phyloP scores from a whole-genome alignment of 176 grass and related monocot genomes.

The Chrysopogon serrulatus region DNA sequence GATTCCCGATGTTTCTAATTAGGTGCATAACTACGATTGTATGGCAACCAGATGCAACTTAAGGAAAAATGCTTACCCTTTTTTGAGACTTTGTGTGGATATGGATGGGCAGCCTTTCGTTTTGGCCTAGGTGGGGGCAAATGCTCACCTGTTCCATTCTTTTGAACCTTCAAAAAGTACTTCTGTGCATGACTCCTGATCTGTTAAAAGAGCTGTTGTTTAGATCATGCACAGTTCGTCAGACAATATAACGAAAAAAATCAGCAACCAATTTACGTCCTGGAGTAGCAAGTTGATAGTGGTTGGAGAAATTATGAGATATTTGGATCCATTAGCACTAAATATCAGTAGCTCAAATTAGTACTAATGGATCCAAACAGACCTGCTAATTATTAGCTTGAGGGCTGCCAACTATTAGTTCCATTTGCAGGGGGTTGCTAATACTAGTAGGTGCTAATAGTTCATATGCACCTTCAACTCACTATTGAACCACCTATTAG shows the following conservation, averaged over 20 bases:
- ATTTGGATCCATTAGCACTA: no score
- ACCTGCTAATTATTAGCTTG: no score
- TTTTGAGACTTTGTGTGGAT: slow-evolving; percentile 90
- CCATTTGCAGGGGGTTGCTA: no score
- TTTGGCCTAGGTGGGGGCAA: slow-evolving; percentile 90
- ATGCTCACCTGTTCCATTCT: slow-evolving; percentile 78
- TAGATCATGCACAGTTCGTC: slow-evolving; percentile 20
- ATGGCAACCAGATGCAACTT: background rate
- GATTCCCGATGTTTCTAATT: background rate
- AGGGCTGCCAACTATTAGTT: no score
- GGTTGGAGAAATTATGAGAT: background rate
- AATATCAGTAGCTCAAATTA: no score
- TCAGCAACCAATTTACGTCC: background rate
- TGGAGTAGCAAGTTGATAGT: background rate
- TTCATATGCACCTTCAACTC: no score
- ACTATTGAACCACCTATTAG: no score
- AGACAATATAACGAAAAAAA: slow-evolving; percentile 1
- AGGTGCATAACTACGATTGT: background rate
- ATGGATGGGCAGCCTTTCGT: slow-evolving; percentile 86
- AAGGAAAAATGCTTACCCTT: slow-evolving; percentile 27
- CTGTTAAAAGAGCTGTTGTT: slow-evolving; percentile 47
- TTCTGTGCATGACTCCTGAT: slow-evolving; percentile 98
- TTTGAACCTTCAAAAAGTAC: slow-evolving; percentile 91
- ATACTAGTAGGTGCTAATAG: no score
- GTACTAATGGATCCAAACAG: no score